phyloP scores from a whole-genome alignment of 352 stramenopile genomes.

The Globisporangium paddicum region DNA sequence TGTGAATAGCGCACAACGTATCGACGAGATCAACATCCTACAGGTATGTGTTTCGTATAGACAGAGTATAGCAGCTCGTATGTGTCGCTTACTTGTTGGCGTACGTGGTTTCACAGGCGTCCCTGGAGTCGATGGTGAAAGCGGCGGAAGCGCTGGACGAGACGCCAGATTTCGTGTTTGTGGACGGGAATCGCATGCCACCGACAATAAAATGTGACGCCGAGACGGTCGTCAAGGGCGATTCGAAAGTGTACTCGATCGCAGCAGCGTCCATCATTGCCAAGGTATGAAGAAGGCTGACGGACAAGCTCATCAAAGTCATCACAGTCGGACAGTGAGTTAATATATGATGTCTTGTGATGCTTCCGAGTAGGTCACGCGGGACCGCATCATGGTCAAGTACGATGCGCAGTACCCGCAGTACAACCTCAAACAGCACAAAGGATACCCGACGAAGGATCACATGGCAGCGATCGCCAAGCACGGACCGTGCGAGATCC shows the following conservation, averaged over 20 bases:
- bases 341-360: not conserved
- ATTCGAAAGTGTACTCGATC: constrained; percentile 95
- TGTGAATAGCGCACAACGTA: constrained; percentile 70
- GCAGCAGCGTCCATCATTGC: constrained; percentile 97
- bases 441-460: constrained; percentile 94
- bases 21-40: constrained; percentile 99
- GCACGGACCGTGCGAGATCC: constrained; percentile 92
- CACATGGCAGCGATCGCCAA: constrained; percentile 89
- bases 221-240: constrained; percentile 94
- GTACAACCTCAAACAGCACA: constrained; percentile 96
- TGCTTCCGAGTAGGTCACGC: constrained; percentile 67
- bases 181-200: constrained; percentile 96
- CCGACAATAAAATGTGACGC: constrained; percentile 80
- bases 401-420: constrained; percentile 91
- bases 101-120: constrained; percentile 49
- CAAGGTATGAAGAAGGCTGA: constrained; percentile 51
- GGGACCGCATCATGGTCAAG: constrained; percentile 96
- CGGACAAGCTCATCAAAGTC: too few species aligned
- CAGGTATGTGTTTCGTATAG: constrained; percentile 32
- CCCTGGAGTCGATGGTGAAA: constrained; percentile 93
- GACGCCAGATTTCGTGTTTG: constrained; percentile 85
- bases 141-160: constrained; percentile 64
- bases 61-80: not conserved
- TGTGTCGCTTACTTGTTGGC: not conserved
- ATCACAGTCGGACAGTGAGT: too few species aligned